Evolutionary conservation across 2,329 filamentous ascomycete genomes (phyloP), one percentile per base, ranked within the genome.

Genomic region (Emericellopsis cladophorae): DNA sequence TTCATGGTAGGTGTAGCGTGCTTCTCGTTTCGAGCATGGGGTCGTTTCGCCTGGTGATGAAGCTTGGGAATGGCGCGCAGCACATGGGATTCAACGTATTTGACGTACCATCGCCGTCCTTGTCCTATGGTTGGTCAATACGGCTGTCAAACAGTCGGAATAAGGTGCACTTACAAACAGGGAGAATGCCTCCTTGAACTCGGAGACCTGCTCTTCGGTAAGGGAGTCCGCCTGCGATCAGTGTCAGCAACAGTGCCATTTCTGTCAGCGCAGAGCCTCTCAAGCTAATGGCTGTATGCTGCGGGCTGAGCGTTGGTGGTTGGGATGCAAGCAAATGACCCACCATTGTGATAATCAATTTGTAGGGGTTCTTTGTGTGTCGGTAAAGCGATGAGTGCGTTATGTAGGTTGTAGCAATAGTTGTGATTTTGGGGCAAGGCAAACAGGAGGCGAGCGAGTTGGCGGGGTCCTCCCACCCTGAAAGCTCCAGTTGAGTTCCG

Each of bases 181-280:
- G 65, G 92, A 98, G 73, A 98, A 98, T 42, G 92, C 92, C 74
- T 98, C 92, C 84, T 96, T 98, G 77, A 96, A 98, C 74, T 98
- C 92, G 64, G 92, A 96, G 65, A 98, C 92, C 79, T 98, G 92
- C 74, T 98, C 92, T 77, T 98, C 92, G 56, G 92, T 96, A 61
- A 98, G 83, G 66, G 90, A 90, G 66, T 98, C 92, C 65, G 90
- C 90, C 90, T 96, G 47, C 40, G 44, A 42, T 39, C 43, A 33
- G 40, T 44, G 53, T 60, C 45, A 54, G 55, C 46, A 36, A 29
- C 40, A 29, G 39, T 36, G 40, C 35, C 35, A 35, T 23, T 43
- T 21, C 16, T 24, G 32, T 42, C 32, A 48, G 43, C 41, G 42
- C 33, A 42, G 45, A 52, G 50, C 53, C 52, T 51, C 51, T 58